Base-by-base conservation (phyloP, 768 basidiomycete species). In the Trametes sanguinea region DNA sequence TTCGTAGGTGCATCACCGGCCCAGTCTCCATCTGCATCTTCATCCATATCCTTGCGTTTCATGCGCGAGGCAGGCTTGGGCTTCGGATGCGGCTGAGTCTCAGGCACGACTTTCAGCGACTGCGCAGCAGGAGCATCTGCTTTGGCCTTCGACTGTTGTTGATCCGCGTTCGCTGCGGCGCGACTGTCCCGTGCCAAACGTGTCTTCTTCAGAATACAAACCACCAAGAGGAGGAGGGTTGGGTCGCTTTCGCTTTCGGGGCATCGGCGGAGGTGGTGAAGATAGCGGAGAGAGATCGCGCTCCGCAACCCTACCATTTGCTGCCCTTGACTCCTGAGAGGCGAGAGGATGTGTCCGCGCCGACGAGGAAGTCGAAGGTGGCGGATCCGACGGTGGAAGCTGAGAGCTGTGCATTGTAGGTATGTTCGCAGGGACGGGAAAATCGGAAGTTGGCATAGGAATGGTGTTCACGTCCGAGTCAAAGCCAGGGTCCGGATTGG, bases 361-460 rank as follows among this genome's bases (percentile, higher is more conserved):
- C 3, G 61, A 62, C 27, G 62, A 57, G 45, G 54, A 45, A 32
- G 58, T 47, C 9, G 65, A 60, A 16, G 65, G 67, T 60, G 47
- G 62, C 43, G 65, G 68, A 43, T 72, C 70, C 2, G 70, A 72
- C 3, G 71, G 69, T 1, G 72, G 70, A 4, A 74, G 57, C 40
- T 61, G 67, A 4, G 69, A 64, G 60, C 68, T 72, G 22, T 54
- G 55, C 11, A 14, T 2, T 1, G 40, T 43, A 11, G 52, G 51
- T 4, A 43, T 27, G 27, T 48, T 56, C 4, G 35, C 51, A 35
- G 54, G 52, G 1, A 47, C n/a, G 9, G 52, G 53, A 27, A 63
- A 58, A 29, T 67, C 65, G 14, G 72, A 70, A 37, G 65, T 71
- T 6, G 63, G 61, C 2, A 65, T 40, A 2, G 70, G 68, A 33